Base-by-base conservation (phyloP, 306 rosid genomes). In the Sphenostylis stenocarpa region DNA sequence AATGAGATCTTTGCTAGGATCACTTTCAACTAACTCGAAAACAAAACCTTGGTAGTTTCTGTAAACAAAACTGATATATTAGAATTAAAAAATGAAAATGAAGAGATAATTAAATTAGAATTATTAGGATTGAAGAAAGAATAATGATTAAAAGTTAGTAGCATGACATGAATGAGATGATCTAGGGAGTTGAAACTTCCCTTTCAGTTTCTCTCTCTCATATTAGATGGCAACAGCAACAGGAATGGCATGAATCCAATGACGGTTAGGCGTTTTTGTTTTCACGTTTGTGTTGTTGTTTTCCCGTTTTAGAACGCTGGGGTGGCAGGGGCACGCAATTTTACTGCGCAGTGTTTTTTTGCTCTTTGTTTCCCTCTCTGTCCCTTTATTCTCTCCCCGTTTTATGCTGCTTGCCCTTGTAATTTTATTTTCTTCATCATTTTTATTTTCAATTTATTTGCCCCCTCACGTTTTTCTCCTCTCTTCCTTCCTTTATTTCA, bases 201-300 rank as follows among this genome's bases (percentile, higher is more conserved):
- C 7, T 33, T 0, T 33, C 45, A n/a, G n/a, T 9, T 1, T 38
- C 43, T 38, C 13, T 1, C 28, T 26, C 28, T 38, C 43, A 2
- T 3, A 0, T 9, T 56, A 24, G 63, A 62, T 62, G 68, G 68
- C 13, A 60, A 61, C 31, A 57, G 64, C 1, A 24, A 56, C 1
- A 23, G 8, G 36, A 60, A 29, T 1, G 12, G 70, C n/a, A 45
- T 45, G 48, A 36, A 36, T 4, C 39, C 53, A 36, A 55, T 16
- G 77, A 56, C 67, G 67, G 77, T 73, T 56, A 56, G 26, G 39
- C 55, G 67, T 24, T 72, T 72, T 55, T 55, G 76, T 71, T 71
- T 41, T 70, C 5, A 51, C 38, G 8, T 11, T 48, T 48, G 62
- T 6, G 11, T 52, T 48, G 64, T 71, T 52, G 64, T 52, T 71